These are phyloP conservation scores for Bruguiera gymnorhiza DNA, from an alignment of 345 rosid species.

Conservation along the genomic window DNA sequence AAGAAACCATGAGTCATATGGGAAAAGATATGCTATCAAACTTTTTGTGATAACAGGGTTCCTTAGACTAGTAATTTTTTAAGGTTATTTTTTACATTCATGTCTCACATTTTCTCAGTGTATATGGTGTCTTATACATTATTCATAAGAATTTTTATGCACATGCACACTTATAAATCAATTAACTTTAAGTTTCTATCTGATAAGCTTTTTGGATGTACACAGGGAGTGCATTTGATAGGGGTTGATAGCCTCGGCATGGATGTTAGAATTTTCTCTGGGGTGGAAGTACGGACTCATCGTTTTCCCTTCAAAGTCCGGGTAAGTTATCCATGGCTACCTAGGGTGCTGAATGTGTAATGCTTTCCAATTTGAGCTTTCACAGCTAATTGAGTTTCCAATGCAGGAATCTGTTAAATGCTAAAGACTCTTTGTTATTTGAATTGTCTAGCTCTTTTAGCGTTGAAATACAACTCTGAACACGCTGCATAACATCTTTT, in stretches of 20 bases:
- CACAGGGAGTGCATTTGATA: slow-evolving; percentile 67
- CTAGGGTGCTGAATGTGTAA: neutral
- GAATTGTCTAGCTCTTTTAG: neutral
- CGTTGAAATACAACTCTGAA: neutral
- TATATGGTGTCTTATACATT: neutral
- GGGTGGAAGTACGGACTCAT: slow-evolving; percentile 74
- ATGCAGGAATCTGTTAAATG: neutral
- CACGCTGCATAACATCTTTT: neutral
- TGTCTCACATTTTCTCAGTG: too few relatives aligned
- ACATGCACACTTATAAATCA: neutral
- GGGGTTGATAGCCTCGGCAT: slow-evolving; percentile 91
- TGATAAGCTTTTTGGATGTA: slow-evolving; percentile 9
- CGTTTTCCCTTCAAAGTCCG: slow-evolving; percentile 84
- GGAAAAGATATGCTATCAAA: neutral
- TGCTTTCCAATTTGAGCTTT: neutral
- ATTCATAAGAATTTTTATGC: neutral
- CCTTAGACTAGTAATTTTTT: neutral
- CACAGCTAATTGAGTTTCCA: neutral
- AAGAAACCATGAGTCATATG: neutral
- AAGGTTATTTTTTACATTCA: neutral
- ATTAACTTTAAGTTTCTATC: neutral
- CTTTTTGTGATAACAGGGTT: neutral
- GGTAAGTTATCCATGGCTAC: slow-evolving; percentile 36
- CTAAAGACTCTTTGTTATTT: neutral
- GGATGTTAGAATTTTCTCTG: slow-evolving; percentile 73